A percentile compares a stretch with the other conserved stretches of the same genome.
These are phyloP conservation scores for Botrytis byssoidea DNA, from an alignment of 2,329 filamentous ascomycete species.

Conservation along the genomic window DNA sequence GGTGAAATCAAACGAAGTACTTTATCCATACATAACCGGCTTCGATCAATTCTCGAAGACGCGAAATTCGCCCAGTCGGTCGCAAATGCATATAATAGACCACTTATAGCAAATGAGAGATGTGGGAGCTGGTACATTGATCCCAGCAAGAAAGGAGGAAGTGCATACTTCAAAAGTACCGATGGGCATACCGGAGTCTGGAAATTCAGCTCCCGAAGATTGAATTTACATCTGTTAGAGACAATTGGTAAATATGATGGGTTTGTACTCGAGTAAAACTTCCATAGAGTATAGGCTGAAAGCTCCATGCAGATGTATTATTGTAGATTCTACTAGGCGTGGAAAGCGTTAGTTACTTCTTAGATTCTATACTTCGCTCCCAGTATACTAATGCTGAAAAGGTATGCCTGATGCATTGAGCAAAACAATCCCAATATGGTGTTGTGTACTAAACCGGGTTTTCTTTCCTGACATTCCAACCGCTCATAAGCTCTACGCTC, in stretches of 20 bases:
- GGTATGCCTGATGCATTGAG: conserved; percentile 91
- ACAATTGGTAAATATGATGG: conserved; percentile 66
- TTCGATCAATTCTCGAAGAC: conserved; percentile 75
- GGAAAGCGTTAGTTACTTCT: conserved; percentile 66
- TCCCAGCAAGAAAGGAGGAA: conserved; percentile 62
- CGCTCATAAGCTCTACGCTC: conserved; percentile 61
- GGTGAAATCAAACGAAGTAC: conserved; percentile 72
- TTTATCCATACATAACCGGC: conserved; percentile 76
- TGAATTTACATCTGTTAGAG: conserved; percentile 80
- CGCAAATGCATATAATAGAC: conserved; percentile 54
- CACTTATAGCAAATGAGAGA: conserved; percentile 86
- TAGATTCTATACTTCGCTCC: neutral
- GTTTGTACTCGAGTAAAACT: conserved; percentile 44
- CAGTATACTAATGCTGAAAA: conserved; percentile 38
- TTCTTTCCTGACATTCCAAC: conserved; percentile 62
- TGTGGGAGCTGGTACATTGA: conserved; percentile 95
- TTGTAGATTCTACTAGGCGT: conserved; percentile 89
- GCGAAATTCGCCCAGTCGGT: conserved; percentile 69
- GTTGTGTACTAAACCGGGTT: conserved; percentile 75
- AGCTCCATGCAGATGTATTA: conserved; percentile 57
- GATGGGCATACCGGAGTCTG: conserved; percentile 91
- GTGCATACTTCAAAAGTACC: conserved; percentile 96
- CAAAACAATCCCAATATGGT: conserved; percentile 95
- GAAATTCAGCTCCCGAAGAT: conserved; percentile 79
- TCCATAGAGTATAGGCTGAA: neutral